A percentile compares a stretch with the other conserved stretches of the same genome.
Evolutionary conservation across 192 early-diverging fungal species (phyloP).

Genomic region (Pilobolus umbonatus): DNA sequence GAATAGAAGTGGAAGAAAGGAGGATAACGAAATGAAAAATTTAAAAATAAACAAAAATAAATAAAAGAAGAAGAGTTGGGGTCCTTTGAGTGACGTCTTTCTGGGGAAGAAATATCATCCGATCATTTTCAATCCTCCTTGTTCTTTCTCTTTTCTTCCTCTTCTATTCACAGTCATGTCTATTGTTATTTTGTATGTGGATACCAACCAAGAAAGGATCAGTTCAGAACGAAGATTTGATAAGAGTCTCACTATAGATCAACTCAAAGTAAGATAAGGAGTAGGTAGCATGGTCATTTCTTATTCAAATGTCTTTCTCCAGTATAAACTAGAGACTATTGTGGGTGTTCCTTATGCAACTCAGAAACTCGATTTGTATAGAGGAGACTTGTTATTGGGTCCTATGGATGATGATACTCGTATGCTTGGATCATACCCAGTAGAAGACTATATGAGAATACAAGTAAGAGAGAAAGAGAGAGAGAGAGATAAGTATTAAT

Average conservation of each 20-base stretch:
- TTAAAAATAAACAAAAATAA: conserved; percentile 8
- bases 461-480: conserved; percentile 39
- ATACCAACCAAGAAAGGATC: conserved; percentile 60
- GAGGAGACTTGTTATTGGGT: conserved; percentile 45
- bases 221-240: conserved; percentile 87
- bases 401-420: conserved; percentile 51
- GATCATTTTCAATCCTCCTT: too few relatives aligned
- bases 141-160: neutral
- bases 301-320: conserved; percentile 12
- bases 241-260: conserved; percentile 58
- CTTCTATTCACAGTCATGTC: conserved; percentile 40
- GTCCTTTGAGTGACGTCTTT: too few relatives aligned
- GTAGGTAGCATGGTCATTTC: neutral
- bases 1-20: conserved; percentile 9
- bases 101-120: too few relatives aligned
- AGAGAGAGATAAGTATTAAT: too few relatives aligned
- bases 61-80: neutral
- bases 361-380: conserved; percentile 61
- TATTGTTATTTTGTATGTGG: conserved; percentile 89
- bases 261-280: conserved; percentile 57
- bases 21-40: neutral
- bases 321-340: conserved; percentile 84
- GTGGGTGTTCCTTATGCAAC: conserved; percentile 75
- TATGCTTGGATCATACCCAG: conserved; percentile 85
- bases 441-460: conserved; percentile 78